Percentiles rank a stretch among this genome's conserved stretches.
phyloP scores from a whole-genome alignment of 2,329 filamentous ascomycete species.

The Rasamsonia emersonii region DNA sequence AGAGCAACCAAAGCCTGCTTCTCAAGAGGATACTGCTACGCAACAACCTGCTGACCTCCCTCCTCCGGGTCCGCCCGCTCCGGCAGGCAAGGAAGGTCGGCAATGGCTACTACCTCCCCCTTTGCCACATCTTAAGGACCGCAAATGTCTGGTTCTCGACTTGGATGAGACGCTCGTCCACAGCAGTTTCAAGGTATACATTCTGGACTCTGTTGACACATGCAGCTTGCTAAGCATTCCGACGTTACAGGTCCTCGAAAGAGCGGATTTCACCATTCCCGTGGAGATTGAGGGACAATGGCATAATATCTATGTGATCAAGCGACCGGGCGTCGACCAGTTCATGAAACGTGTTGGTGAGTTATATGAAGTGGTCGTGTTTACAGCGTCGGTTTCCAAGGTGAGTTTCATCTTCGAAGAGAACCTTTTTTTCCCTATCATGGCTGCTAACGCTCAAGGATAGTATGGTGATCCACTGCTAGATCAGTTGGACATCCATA shows the following conservation, averaged over 20 bases:
- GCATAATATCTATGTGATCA: slow-evolving; percentile 99
- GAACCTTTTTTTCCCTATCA: not conserved
- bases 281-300: slow-evolving; percentile 99
- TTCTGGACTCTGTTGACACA: slow-evolving; percentile 1
- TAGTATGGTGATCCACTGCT: slow-evolving; percentile 93
- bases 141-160: slow-evolving; percentile 92
- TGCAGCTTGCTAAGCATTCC: slow-evolving; percentile 11
- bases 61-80: slow-evolving; percentile 45
- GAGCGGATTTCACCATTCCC: slow-evolving; percentile 97
- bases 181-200: slow-evolving; percentile 89
- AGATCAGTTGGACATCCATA: slow-evolving; percentile 94
- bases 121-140: slow-evolving; percentile 67
- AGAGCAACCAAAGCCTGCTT: slow-evolving; percentile 39
- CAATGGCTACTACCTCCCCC: slow-evolving; percentile 69
- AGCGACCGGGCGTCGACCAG: slow-evolving; percentile 93
- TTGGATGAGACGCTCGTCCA: slow-evolving; percentile 95
- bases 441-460: slow-evolving; percentile 10
- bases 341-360: slow-evolving; percentile 99
- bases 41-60: slow-evolving; percentile 37
- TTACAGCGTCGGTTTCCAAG: slow-evolving; percentile 97
- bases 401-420: slow-evolving; percentile 40
- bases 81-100: slow-evolving; percentile 35
- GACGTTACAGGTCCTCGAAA: slow-evolving; percentile 69
- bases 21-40: slow-evolving; percentile 33
- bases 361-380: slow-evolving; percentile 96